These are phyloP conservation scores for Holtermannia corniformis DNA, from an alignment of 768 basidiomycete genomes.

Conservation along the genomic window DNA sequence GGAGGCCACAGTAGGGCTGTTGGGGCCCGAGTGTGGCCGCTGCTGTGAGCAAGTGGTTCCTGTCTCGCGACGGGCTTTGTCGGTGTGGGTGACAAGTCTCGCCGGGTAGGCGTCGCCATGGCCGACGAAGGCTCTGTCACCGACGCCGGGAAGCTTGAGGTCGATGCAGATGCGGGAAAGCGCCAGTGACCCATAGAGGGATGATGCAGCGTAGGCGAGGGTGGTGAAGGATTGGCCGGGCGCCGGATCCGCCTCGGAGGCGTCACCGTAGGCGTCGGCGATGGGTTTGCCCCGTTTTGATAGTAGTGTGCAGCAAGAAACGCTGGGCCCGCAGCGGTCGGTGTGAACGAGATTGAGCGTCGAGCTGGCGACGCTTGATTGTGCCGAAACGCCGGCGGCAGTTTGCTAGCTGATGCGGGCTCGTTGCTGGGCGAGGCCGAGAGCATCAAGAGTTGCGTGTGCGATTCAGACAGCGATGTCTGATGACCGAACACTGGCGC, in stretches of 20 bases:
- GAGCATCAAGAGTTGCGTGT: conserved; percentile 29
- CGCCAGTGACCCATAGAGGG: conserved; percentile 26
- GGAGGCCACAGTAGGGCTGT: conserved; percentile 25
- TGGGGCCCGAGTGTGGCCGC: conserved; percentile 3
- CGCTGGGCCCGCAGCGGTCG: conserved; percentile 20
- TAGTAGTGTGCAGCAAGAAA: conserved; percentile 11
- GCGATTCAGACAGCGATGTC: conserved; percentile 32
- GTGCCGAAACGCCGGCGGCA: too few species aligned
- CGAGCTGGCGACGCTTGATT: conserved; percentile 16
- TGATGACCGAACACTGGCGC: conserved; percentile 12
- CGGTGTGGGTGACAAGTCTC: background rate
- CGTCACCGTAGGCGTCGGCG: conserved; percentile 1
- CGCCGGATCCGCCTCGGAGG: conserved; percentile 5
- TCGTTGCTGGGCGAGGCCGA: conserved; percentile 21
- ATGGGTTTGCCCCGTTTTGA: conserved; percentile 8
- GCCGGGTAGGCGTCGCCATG: conserved; percentile 18
- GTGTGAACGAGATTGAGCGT: conserved; percentile 21
- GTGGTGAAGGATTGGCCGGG: background rate
- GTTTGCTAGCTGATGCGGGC: conserved; percentile 19
- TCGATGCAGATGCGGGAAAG: conserved; percentile 17
- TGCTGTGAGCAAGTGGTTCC: background rate
- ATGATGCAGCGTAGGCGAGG: conserved; percentile 11
- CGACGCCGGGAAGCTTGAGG: background rate
- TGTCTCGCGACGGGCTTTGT: background rate
- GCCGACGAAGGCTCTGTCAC: conserved; percentile 1